Evolutionary conservation across 202 grass and related monocot species (phyloP).

Genomic region (Dendrocalamus latiflorus): DNA sequence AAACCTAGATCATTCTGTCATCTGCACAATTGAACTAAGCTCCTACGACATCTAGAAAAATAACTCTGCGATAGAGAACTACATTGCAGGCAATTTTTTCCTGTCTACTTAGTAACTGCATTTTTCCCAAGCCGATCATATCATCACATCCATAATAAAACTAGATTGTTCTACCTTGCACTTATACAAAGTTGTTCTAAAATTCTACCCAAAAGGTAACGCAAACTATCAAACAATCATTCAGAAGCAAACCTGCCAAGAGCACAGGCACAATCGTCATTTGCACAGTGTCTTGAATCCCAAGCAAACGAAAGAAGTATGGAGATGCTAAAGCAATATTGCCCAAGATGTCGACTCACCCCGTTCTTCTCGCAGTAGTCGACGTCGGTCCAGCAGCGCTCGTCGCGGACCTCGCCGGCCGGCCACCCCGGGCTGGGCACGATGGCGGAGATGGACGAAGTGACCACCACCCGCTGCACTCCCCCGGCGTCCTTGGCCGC

Average conservation of each 20-base stretch:
- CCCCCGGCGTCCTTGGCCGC: conserved; percentile 58
- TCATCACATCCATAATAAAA: neutral
- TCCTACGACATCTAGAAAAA: neutral
- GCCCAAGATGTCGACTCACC: conserved; percentile 14
- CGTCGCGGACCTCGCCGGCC: conserved; percentile 53
- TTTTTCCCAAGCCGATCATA: neutral
- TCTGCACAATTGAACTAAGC: neutral
- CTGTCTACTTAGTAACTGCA: neutral
- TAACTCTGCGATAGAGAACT: neutral
- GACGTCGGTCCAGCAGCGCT: conserved; percentile 85
- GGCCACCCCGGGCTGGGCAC: conserved; percentile 68
- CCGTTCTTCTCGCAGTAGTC: conserved; percentile 82
- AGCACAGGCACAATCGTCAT: neutral
- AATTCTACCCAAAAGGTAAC: neutral
- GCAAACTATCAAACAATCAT: neutral
- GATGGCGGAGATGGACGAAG: conserved; percentile 68
- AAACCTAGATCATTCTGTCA: neutral
- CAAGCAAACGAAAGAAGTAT: neutral
- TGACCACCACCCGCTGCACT: conserved; percentile 64
- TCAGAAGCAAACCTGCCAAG: neutral
- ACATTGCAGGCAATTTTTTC: neutral
- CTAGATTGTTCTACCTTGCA: neutral
- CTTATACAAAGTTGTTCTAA: neutral
- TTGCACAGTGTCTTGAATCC: neutral
- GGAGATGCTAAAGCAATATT: neutral